These are phyloP conservation scores for Mycosphaerelloides madeirae DNA, from an alignment of 2,329 filamentous ascomycete species.

Conservation along the genomic window DNA sequence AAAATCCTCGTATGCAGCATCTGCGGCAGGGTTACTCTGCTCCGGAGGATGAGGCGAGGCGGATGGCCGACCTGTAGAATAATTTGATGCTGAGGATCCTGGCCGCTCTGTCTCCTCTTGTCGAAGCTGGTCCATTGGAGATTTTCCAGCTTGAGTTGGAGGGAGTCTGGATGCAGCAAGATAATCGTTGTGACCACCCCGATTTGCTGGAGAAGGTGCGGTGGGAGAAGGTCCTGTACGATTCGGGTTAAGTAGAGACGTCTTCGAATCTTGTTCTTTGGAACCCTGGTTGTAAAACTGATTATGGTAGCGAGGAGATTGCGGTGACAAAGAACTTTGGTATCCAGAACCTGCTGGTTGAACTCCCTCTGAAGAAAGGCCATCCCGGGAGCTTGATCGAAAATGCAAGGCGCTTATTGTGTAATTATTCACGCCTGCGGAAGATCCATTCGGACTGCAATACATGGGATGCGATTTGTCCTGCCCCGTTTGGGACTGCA, in stretches of 20 bases:
- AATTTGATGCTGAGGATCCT: conserved; percentile 18
- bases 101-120: conserved; percentile 20
- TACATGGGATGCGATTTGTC: conserved; percentile 9
- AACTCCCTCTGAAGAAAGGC: conserved; percentile 3
- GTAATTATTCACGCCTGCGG: conserved; percentile 13
- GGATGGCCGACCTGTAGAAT: conserved; percentile 20
- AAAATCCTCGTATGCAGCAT: conserved; percentile 67
- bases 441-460: conserved; percentile 16
- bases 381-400: conserved; percentile 19
- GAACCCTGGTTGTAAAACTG: conserved; percentile 5
- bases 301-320: conserved; percentile 8
- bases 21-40: conserved; percentile 43
- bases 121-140: conserved; percentile 17
- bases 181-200: conserved; percentile 19
- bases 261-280: conserved; percentile 13
- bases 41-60: conserved; percentile 19
- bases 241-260: conserved; percentile 12
- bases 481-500: conserved; percentile 3
- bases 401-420: conserved; percentile 10
- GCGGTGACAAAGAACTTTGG: conserved; percentile 8
- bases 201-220: conserved; percentile 14
- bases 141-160: conserved; percentile 9
- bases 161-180: conserved; percentile 11
- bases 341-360: conserved; percentile 5
- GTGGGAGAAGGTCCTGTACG: conserved; percentile 10